These are phyloP conservation scores for Clonostachys byssicola DNA, from an alignment of 2,329 filamentous ascomycete genomes.

Conservation along the genomic window DNA sequence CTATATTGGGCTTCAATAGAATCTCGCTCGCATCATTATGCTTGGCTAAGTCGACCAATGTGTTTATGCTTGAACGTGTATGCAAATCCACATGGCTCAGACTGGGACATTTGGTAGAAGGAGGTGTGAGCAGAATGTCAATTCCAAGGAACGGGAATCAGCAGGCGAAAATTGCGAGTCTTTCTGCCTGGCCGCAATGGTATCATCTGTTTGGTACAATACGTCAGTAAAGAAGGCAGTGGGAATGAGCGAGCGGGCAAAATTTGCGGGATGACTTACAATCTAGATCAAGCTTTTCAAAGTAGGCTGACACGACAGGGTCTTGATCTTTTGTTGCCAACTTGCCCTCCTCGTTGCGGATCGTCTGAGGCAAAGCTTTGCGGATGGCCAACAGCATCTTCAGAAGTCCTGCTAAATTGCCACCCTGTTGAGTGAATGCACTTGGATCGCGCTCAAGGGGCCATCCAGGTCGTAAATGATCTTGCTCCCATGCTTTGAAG, in stretches of 20 bases:
- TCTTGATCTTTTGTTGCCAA: constrained; percentile 42
- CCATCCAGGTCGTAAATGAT: constrained; percentile 55
- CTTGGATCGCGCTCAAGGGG: constrained; percentile 53
- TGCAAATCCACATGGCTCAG: neutral
- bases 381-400: constrained; percentile 60
- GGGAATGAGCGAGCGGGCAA: too few species aligned
- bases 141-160: constrained; percentile 44
- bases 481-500: constrained; percentile 64
- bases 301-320: constrained; percentile 43
- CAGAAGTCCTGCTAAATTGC: constrained; percentile 52
- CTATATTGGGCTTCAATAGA: too few species aligned
- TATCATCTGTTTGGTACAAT: constrained; percentile 11
- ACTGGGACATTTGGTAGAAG: constrained; percentile 25
- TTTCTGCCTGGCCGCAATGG: constrained; percentile 37
- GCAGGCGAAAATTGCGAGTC: constrained; percentile 45
- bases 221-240: too few species aligned
- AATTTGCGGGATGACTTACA: constrained; percentile 35
- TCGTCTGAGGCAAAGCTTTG: constrained; percentile 51
- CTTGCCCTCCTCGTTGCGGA: constrained; percentile 38
- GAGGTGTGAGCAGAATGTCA: constrained; percentile 44
- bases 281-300: constrained; percentile 50
- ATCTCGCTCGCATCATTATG: too few species aligned
- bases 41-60: too few species aligned
- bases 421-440: constrained; percentile 54
- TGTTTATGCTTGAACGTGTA: too few species aligned